A percentile compares a stretch with the other conserved stretches of the same genome.
These are phyloP conservation scores for Zhuliangozyma blackwelliae DNA, from an alignment of 1,139 yeast genomes.

Conservation along the genomic window DNA sequence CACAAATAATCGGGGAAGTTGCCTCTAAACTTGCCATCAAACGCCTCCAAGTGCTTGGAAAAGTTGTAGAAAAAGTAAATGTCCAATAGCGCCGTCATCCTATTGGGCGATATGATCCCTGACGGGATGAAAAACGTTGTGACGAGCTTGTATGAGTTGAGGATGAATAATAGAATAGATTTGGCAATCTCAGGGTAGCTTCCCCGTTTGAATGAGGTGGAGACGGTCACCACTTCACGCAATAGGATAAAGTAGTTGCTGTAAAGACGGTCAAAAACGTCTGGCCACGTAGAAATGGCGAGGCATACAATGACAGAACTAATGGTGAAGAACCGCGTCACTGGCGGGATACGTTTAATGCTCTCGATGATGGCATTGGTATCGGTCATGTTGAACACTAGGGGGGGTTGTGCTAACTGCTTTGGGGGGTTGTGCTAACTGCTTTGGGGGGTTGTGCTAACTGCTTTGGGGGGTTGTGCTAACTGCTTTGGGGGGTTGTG, in stretches of 20 bases:
- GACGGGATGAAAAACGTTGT: slow-evolving; percentile 46
- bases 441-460: too few relatives aligned
- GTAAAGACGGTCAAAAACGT: slow-evolving; percentile 6
- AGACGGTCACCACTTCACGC: neutral
- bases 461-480: too few relatives aligned
- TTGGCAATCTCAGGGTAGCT: slow-evolving; percentile 3
- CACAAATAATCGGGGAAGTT: slow-evolving; percentile 55
- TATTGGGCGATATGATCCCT: slow-evolving; percentile 30
- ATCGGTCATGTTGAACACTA: slow-evolving; percentile 8
- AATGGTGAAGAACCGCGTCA: slow-evolving; percentile 43
- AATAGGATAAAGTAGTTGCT: slow-evolving; percentile 2
- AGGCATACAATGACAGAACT: slow-evolving; percentile 30
- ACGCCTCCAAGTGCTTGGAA: slow-evolving; percentile 50
- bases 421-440: too few relatives aligned
- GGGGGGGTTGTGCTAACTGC: too few relatives aligned
- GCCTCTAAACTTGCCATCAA: slow-evolving; percentile 46
- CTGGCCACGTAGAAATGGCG: slow-evolving; percentile 13
- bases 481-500: too few relatives aligned
- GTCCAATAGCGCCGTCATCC: slow-evolving; percentile 47
- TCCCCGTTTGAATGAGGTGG: slow-evolving; percentile 3
- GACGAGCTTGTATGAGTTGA: slow-evolving; percentile 43
- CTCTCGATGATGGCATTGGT: slow-evolving; percentile 24
- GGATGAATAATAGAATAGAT: slow-evolving; percentile 8
- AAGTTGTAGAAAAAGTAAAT: slow-evolving; percentile 55
- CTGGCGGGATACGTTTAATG: slow-evolving; percentile 40